Base-by-base conservation (phyloP, 140 eudicot genomes). In the Stevia rebaudiana region DNA sequence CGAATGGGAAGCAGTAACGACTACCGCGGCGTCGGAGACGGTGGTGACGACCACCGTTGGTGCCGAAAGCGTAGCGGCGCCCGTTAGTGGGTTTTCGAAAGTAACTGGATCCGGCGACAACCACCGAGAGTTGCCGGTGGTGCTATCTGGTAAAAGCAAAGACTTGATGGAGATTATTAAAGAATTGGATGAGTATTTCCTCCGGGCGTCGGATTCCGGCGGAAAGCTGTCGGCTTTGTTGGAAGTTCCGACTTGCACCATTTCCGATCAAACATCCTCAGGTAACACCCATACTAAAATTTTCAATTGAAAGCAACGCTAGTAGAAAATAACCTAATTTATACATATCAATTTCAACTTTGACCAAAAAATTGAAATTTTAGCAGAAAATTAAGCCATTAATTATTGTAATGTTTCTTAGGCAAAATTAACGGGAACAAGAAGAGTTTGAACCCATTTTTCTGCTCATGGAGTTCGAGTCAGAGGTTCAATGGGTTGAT, bases 141-240 rank as follows among this genome's bases (percentile, higher is more conserved):
- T 83, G 66, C 87, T 81, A 31, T 77, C 96, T 1, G 73, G 85
- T 5, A 87, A 82, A 65, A 63, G 80, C 13, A 91, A 91, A 46
- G 96, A 87, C 21, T 65, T 87, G 58, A 76, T 77, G 40, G 96
- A 85, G 87, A 91, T 87, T 37, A 83, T 91, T 4, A 81, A 70
- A 36, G 98, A 91, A 47, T 76, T 91, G n/a, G 95, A 91, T 71
- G 96, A 87, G 70, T 91, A 87, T 56, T 91, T 87, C 37, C 72
- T 87, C 19, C 84, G 74, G 58, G 98, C 98, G 47, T 95, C 95
- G 8, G 81, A 78, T 72, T 84, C 98, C 62, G 96, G 87, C 17
- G 83, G 74, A 9, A 81, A 79, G 22, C 74, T 87, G 41, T 84
- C 96, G 6, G 58, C 64, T 46, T 69, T 87, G 31, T 66, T 91